These are phyloP conservation scores for Blastobotrys chiropterorum DNA, from an alignment of 805 yeast species.

Conservation along the genomic window DNA sequence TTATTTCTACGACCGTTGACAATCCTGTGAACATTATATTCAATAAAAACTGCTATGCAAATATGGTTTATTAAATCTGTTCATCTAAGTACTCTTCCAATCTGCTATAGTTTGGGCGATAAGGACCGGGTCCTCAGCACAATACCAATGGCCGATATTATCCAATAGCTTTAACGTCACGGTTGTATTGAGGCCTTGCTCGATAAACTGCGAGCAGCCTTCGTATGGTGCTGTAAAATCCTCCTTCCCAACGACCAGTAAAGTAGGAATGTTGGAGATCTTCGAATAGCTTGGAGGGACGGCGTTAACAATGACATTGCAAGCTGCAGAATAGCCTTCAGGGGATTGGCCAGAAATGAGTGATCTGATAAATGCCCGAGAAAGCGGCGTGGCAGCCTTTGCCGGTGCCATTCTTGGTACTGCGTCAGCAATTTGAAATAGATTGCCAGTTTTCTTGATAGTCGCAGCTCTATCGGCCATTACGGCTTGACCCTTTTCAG, in stretches of 20 bases:
- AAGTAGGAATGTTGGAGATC: not conserved
- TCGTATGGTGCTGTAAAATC: not conserved
- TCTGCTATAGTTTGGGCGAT: not conserved
- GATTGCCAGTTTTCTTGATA: not conserved
- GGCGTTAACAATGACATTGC: not conserved
- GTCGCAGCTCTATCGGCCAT: not conserved
- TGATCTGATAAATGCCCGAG: conserved; percentile 5
- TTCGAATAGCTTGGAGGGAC: not conserved
- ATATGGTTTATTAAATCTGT: too few relatives aligned
- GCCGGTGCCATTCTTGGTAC: conserved; percentile 7
- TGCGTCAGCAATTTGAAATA: conserved; percentile 1
- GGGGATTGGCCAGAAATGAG: conserved; percentile 5
- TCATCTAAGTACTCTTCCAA: not conserved
- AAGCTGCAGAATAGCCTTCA: conserved; percentile 4
- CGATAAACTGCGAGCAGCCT: not conserved
- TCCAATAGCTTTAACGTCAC: not conserved
- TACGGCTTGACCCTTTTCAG: not conserved
- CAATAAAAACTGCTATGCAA: too few relatives aligned
- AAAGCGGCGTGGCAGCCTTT: not conserved
- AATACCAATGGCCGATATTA: not conserved
- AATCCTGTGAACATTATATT: too few relatives aligned
- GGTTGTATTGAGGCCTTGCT: not conserved
- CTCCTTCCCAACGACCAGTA: not conserved
- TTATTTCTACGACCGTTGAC: too few relatives aligned
- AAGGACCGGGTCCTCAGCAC: not conserved